Evolutionary conservation across 1,139 yeast genomes (phyloP).

Genomic region (Debaryomyces sp.): DNA sequence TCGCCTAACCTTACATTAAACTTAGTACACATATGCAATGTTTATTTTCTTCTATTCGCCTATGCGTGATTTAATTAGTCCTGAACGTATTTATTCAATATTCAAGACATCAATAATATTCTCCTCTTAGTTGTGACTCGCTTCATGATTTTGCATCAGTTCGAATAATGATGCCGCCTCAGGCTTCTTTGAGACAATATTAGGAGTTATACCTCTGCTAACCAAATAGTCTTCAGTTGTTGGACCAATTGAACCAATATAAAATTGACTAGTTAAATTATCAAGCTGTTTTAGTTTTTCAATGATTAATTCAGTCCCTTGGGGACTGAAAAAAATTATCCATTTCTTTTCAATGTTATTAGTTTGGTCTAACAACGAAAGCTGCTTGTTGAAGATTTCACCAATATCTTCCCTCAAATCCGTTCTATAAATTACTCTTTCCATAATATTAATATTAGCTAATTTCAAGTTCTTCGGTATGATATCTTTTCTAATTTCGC

Average conservation of each 20-base stretch:
- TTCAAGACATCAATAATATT: not conserved
- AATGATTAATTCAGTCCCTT: constrained; percentile 72
- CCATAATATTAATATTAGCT: constrained; percentile 54
- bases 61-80: not conserved
- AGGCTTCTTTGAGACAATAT: constrained; percentile 72
- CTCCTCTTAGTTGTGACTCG: not conserved
- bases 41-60: not conserved
- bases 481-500: constrained; percentile 80
- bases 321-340: constrained; percentile 91
- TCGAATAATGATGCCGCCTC: constrained; percentile 60
- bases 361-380: constrained; percentile 11
- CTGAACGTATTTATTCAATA: not conserved
- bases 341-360: constrained; percentile 36
- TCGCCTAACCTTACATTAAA: not conserved
- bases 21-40: not conserved
- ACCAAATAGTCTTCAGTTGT: constrained; percentile 74
- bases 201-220: constrained; percentile 55
- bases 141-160: constrained; percentile 23
- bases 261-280: constrained; percentile 22
- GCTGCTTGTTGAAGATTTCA: constrained; percentile 34
- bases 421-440: constrained; percentile 73
- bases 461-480: constrained; percentile 63
- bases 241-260: constrained; percentile 89
- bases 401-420: constrained; percentile 50
- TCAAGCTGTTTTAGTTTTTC: constrained; percentile 35